Evolutionary conservation across 1,284 basidiomycete genomes (phyloP).

Genomic region (Pseudozyma hubeiensis): DNA sequence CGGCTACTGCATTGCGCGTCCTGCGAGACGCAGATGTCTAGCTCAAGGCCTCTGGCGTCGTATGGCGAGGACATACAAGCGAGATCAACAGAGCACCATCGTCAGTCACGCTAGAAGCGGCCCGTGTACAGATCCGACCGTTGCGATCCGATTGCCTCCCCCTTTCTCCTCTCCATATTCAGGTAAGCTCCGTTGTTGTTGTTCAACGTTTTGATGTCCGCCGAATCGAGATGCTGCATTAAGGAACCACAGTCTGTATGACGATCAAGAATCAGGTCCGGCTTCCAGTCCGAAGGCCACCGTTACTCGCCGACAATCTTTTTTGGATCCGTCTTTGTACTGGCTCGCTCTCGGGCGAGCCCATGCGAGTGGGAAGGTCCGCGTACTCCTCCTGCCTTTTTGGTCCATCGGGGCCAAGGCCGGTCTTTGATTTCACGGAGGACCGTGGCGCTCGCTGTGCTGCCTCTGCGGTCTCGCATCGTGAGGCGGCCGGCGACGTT

Average conservation of each 20-base stretch:
- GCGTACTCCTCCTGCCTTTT: constrained; percentile 65
- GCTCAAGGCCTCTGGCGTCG: not conserved
- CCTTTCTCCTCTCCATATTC: constrained; percentile 2
- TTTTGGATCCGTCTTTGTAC: constrained; percentile 15
- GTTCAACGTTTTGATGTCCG: too few relatives aligned
- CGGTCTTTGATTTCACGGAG: constrained; percentile 42
- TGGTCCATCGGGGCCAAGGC: constrained; percentile 20
- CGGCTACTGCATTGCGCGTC: not conserved
- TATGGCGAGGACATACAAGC: constrained; percentile 33
- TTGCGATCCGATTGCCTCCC: not conserved
- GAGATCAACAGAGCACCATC: constrained; percentile 24
- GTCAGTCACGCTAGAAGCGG: not conserved
- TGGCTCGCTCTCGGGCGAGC: constrained; percentile 26
- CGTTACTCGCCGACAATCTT: constrained; percentile 60
- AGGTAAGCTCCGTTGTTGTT: constrained; percentile 25
- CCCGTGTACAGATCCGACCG: not conserved
- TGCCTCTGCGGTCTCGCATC: constrained; percentile 5
- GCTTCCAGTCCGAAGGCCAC: constrained; percentile 65
- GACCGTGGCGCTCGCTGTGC: constrained; percentile 19
- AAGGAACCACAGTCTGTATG: not conserved
- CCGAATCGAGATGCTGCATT: too few relatives aligned
- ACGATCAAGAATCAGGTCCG: not conserved
- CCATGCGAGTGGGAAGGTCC: constrained; percentile 68
- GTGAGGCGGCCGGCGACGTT: constrained; percentile 5
- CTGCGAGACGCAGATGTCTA: not conserved